These are phyloP conservation scores for Nicotiana tomentosiformis DNA, from an alignment of 257 asterid species.

Conservation along the genomic window DNA sequence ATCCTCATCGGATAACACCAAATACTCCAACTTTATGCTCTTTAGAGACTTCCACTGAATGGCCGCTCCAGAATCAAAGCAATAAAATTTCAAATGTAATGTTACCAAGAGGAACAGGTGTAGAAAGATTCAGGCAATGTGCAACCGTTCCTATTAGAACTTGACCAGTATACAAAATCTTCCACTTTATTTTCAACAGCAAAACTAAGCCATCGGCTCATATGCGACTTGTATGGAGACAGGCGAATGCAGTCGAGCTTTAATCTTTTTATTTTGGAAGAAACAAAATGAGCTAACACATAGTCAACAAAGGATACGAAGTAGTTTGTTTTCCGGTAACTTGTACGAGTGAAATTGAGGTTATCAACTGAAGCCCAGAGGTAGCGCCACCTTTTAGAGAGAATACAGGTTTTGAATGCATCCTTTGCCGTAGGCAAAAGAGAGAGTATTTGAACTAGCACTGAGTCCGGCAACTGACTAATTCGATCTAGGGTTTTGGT, in stretches of 20 bases:
- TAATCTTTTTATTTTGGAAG: background rate
- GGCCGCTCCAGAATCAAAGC: background rate
- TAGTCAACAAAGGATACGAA: background rate
- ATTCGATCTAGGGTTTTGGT: background rate
- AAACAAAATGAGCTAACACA: background rate
- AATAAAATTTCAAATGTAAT: background rate
- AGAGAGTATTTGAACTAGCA: background rate
- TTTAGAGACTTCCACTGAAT: background rate
- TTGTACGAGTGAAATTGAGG: background rate
- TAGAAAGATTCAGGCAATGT: background rate
- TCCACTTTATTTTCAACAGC: background rate
- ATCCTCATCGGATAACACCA: background rate
- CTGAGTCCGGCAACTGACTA: background rate
- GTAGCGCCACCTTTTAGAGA: background rate
- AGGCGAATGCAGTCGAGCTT: background rate
- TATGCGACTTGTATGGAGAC: background rate
- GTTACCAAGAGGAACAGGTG: background rate
- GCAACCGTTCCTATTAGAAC: background rate
- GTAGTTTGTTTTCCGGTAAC: background rate
- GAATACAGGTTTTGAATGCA: background rate
- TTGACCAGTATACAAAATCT: background rate
- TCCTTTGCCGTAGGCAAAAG: background rate
- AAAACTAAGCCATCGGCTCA: background rate
- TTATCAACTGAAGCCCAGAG: background rate
- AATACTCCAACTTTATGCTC: background rate